Conservation (phyloP, 208 protist genomes). For the Trypanosoma caninum region DNA sequence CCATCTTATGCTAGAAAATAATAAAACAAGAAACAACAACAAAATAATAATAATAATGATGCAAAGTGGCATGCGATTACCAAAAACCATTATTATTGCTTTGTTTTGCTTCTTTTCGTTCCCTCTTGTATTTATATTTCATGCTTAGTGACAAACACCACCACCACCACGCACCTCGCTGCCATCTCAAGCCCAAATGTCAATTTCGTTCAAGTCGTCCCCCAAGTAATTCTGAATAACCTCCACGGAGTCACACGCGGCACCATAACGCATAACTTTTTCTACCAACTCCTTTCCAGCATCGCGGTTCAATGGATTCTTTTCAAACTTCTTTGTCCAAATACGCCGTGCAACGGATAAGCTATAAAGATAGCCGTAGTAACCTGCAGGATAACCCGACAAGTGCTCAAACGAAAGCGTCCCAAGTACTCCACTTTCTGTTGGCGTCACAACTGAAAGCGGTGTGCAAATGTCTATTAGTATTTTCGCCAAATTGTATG, state of each 20-base stretch:
- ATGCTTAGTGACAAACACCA: not conserved
- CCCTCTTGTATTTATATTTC: conserved; percentile 3
- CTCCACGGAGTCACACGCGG: conserved; percentile 76
- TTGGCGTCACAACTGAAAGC: conserved; percentile 72
- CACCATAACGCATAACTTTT: conserved; percentile 85
- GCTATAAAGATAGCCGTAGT: conserved; percentile 93
- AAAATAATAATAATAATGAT: no score
- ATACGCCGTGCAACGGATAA: conserved; percentile 84
- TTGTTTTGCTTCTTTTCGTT: not conserved
- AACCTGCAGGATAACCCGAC: conserved; percentile 86
- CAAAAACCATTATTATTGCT: no score
- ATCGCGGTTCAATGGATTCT: conserved; percentile 83
- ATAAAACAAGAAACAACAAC: no score
- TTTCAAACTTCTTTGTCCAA: conserved; percentile 88
- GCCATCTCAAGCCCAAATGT: conserved; percentile 69
- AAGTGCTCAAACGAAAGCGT: conserved; percentile 90
- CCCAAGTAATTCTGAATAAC: conserved; percentile 81
- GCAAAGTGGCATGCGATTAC: no score
- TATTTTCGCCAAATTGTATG: conserved; percentile 79
- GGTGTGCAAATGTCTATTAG: conserved; percentile 78
- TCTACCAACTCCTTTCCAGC: conserved; percentile 74
- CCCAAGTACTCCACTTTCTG: conserved; percentile 55
- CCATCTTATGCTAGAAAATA: no score
- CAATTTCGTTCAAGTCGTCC: conserved; percentile 82
- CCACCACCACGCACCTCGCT: not conserved